Conservation (phyloP, 805 yeast genomes). For the Myxozyma monticola region DNA sequence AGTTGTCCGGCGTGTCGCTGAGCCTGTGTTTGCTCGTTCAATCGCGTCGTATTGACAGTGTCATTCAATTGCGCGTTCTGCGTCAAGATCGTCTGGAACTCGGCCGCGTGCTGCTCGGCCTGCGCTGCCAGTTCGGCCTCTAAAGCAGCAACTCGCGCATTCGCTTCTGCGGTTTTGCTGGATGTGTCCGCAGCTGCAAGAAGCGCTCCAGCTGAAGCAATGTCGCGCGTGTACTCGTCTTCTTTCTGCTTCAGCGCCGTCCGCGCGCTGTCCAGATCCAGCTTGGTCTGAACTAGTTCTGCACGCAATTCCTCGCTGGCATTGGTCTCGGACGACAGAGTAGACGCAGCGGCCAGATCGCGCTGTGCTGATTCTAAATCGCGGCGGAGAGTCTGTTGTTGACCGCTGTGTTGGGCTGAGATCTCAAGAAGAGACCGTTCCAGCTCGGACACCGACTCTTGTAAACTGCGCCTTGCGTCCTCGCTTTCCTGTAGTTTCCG, state of each 20-base stretch:
- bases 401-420: not conserved
- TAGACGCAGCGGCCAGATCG: not conserved
- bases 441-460: not conserved
- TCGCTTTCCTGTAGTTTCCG: not conserved
- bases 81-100: conserved; percentile 20
- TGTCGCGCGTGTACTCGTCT: conserved; percentile 7
- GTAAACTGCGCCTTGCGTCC: not conserved
- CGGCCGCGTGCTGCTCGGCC: conserved; percentile 16
- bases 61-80: conserved; percentile 25
- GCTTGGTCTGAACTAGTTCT: not conserved
- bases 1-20: not conserved
- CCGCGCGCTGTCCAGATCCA: not conserved
- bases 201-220: conserved; percentile 7
- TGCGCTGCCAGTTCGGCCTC: conserved; percentile 2
- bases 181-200: conserved; percentile 4
- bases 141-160: not conserved
- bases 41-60: conserved; percentile 6
- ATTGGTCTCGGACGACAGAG: not conserved
- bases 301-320: not conserved
- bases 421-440: not conserved
- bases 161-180: not conserved
- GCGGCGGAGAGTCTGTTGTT: conserved; percentile 1
- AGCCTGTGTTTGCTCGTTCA: not conserved
- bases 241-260: not conserved
- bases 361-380: conserved; percentile 8